These are phyloP conservation scores for Coemansia sp. DNA, from an alignment of 192 early-diverging fungal genomes.

Conservation along the genomic window DNA sequence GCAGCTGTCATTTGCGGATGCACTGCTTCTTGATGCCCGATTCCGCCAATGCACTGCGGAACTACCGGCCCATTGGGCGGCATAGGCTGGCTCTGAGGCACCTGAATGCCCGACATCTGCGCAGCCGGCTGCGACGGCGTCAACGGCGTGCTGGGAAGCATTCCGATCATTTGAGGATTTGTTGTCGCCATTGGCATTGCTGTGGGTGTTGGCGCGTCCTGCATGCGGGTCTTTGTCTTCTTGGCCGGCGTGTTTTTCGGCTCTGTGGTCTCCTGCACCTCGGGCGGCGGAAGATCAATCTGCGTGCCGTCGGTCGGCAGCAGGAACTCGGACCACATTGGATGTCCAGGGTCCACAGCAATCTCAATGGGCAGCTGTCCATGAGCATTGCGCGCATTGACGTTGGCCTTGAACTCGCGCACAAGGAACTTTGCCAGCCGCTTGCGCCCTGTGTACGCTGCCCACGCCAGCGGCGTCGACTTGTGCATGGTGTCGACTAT, in stretches of 20 bases:
- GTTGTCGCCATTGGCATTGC: background rate
- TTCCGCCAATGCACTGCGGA: slow-evolving; percentile 53
- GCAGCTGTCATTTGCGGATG: slow-evolving; percentile 44
- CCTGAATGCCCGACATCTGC: slow-evolving; percentile 6
- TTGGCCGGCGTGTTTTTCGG: slow-evolving; percentile 24
- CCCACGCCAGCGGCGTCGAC: slow-evolving; percentile 87
- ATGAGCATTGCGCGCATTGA: slow-evolving; percentile 70
- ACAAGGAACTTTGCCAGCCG: slow-evolving; percentile 72
- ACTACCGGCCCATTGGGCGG: slow-evolving; percentile 18
- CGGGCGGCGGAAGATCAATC: slow-evolving; percentile 42
- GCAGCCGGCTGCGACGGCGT: background rate
- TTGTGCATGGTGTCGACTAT: slow-evolving; percentile 81
- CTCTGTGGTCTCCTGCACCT: slow-evolving; percentile 15
- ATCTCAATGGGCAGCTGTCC: slow-evolving; percentile 81
- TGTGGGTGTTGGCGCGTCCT: background rate
- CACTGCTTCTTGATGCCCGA: slow-evolving; percentile 40
- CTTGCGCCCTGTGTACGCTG: slow-evolving; percentile 76
- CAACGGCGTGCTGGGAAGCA: background rate
- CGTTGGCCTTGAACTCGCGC: slow-evolving; percentile 72
- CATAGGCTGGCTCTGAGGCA: slow-evolving; percentile 1
- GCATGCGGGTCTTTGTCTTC: slow-evolving; percentile 15
- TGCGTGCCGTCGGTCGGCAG: slow-evolving; percentile 48
- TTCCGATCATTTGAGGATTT: background rate
- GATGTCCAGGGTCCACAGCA: slow-evolving; percentile 62
- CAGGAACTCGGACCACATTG: slow-evolving; percentile 52